Base-by-base conservation (phyloP, 2,329 filamentous ascomycete species). In the Ophiostoma triangulosporum region DNA sequence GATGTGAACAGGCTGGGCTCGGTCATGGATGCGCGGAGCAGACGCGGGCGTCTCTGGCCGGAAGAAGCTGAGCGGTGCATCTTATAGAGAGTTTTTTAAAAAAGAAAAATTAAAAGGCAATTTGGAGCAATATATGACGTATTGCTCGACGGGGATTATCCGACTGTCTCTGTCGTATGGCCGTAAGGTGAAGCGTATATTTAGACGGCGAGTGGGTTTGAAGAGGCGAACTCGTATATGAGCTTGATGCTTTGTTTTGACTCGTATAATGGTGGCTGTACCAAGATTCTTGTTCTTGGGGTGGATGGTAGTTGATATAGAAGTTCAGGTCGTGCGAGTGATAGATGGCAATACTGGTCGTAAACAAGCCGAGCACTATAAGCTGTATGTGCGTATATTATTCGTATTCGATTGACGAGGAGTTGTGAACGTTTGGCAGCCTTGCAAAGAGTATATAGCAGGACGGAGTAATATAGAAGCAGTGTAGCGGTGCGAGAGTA, bases 1-100 rank as follows among this genome's bases (percentile, higher is more conserved):
- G 75, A 71, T 12, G 75, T 80, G 58, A 81, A 73, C 32, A 81
- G 73, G 27, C 76, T 78, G 4, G 78, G 77, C 57, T 77, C 77
- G 11, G 77, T 81, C 31, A 73, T 74, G 52, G 70, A 71, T 27
- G 77, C 74, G 55, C 78, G 70, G 43, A 80, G 67, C 40, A 81
- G 69, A 50, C 73, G 71, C 33, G 78, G 78, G 56, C 77, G 70
- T 58, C 74, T 69, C 54, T 69, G 65, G 54, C 64, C 62, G 50
- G 62, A 60, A 31, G 66, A 64, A 48, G 70, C 67, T 46, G 29
- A 49, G 55, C 46, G 36, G 4, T 56, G 58, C 53, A 57, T 60
- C 50, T 49, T 54, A 14, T 36, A n/a, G 24, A 20, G n/a, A 3
- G 35, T 20, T 38, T 26, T 33, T 7, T 20, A 26, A 32, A 24